Evolutionary conservation across 805 yeast genomes (phyloP).

Genomic region (Barnettozyma siamensis): DNA sequence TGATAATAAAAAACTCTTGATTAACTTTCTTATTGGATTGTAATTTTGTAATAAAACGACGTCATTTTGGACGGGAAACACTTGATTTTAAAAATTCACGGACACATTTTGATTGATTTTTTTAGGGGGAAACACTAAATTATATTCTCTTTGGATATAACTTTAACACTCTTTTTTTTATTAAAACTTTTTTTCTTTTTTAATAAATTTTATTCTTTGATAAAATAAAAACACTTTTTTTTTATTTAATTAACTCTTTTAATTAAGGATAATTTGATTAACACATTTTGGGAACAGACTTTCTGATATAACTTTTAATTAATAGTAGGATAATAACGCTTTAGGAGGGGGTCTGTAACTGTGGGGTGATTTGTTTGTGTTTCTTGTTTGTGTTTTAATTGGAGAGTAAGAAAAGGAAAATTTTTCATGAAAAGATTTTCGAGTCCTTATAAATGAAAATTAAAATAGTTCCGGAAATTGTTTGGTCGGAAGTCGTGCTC

Average conservation of each 20-base stretch:
- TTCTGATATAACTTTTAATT: not conserved
- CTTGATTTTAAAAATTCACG: slow-evolving; percentile 14
- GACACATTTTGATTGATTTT: slow-evolving; percentile 20
- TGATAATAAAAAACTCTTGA: slow-evolving; percentile 3
- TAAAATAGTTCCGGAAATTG: not conserved
- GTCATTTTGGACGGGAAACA: slow-evolving; percentile 23
- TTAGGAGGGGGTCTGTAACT: not conserved
- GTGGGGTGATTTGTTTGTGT: not conserved
- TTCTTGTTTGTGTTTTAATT: not conserved
- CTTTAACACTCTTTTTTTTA: slow-evolving; percentile 9
- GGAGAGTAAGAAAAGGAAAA: not conserved
- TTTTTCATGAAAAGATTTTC: not conserved
- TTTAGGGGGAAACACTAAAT: slow-evolving; percentile 2
- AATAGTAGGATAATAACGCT: not conserved
- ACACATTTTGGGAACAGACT: slow-evolving; percentile 19
- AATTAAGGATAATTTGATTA: slow-evolving; percentile 17
- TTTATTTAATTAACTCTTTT: slow-evolving; percentile 9
- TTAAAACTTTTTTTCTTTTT: not conserved
- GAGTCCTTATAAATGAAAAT: too few relatives aligned
- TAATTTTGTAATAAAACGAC: slow-evolving; percentile 15
- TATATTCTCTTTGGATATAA: slow-evolving; percentile 11
- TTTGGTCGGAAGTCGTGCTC: not conserved
- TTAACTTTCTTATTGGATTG: slow-evolving; percentile 1
- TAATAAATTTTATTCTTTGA: slow-evolving; percentile 4
- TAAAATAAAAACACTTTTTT: slow-evolving; percentile 7